Evolutionary conservation across 2,329 filamentous ascomycete genomes (phyloP).

Genomic region (Byssochlamys sp.): DNA sequence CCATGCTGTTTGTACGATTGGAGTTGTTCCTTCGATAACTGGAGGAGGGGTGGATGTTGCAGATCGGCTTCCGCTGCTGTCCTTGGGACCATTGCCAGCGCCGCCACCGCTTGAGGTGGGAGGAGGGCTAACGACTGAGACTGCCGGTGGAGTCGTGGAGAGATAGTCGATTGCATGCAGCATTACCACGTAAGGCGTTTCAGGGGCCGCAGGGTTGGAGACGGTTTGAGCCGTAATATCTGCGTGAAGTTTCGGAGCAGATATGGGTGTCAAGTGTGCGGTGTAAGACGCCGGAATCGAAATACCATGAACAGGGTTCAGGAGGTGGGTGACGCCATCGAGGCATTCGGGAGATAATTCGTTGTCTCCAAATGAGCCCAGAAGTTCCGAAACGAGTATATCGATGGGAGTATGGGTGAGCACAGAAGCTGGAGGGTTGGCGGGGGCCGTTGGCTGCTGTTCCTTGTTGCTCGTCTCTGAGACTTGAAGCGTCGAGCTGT

Average conservation of each 20-base stretch:
- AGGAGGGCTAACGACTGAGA: slow-evolving; percentile 20
- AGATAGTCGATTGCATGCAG: slow-evolving; percentile 83
- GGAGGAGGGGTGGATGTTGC: slow-evolving; percentile 20
- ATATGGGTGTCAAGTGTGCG: slow-evolving; percentile 83
- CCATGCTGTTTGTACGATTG: slow-evolving; percentile 35
- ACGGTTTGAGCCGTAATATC: slow-evolving; percentile 60
- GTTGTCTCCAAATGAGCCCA: slow-evolving; percentile 90
- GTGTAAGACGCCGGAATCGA: slow-evolving; percentile 91
- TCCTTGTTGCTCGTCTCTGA: slow-evolving; percentile 21
- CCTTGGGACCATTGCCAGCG: slow-evolving; percentile 8
- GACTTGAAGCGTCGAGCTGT: slow-evolving; percentile 14
- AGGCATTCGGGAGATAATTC: slow-evolving; percentile 93
- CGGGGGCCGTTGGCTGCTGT: slow-evolving; percentile 32
- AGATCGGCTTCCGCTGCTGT: slow-evolving; percentile 13
- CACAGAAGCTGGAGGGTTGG: slow-evolving; percentile 8
- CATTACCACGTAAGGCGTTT: slow-evolving; percentile 91
- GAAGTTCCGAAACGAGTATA: slow-evolving; percentile 84
- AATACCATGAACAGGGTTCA: slow-evolving; percentile 72
- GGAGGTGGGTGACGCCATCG: slow-evolving; percentile 84
- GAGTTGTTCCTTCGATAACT: slow-evolving; percentile 24
- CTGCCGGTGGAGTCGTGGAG: slow-evolving; percentile 52
- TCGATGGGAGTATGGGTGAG: slow-evolving; percentile 49
- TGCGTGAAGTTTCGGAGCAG: slow-evolving; percentile 72
- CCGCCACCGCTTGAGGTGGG: slow-evolving; percentile 6
- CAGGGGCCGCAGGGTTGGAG: slow-evolving; percentile 62